Base-by-base conservation (phyloP, 768 basidiomycete species). In the Gelatoporia subvermispora region DNA sequence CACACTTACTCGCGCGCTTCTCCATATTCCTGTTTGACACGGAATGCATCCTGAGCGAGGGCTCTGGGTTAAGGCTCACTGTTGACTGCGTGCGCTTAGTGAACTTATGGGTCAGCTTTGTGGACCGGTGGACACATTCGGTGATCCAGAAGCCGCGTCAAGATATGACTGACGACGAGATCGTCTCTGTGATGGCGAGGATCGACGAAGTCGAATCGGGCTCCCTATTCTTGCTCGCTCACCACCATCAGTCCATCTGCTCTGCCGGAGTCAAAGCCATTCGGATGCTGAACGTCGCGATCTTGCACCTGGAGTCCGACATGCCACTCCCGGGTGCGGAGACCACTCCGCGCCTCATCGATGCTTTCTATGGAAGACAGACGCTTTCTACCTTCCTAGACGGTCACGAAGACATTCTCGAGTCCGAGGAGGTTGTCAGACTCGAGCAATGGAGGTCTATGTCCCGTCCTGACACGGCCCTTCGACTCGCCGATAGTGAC, bases 21-120 rank as follows among this genome's bases (percentile, higher is more conserved):
- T 81, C 81, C 8, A 67, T 75, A 28, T 88, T 88, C 60, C 65
- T 96, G 35, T 93, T 93, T 65, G 81, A 81, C 48, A 80, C 89
- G 2, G 68, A 69, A 20, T 71, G 75, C 40, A 75, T 90, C 20
- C 68, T 79, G 11, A 74, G 79, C 40, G 87, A 88, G 49, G 76
- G 78, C n/a, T 70, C 80, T 7, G 78, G 81, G 0, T 65, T 79
- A 43, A 77, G 79, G 49, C 70, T 90, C 4, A 71, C 83, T 41
- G 67, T 86, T 11, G 88, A 92, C 59, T 83, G 82, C 17, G 64
- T 78, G 9, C 75, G 82, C 20, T 61, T 95, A 4, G 70, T 92
- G 34, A 70, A 73, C 31, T 68, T 93, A 5, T 96, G 93, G 93
- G 69, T 78, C 7, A 73, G 72, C 22, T 66, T 93, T 2, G 77